phyloP scores from a whole-genome alignment of 2,329 filamentous ascomycete species.

The Tolypocladium cylindrosporum region DNA sequence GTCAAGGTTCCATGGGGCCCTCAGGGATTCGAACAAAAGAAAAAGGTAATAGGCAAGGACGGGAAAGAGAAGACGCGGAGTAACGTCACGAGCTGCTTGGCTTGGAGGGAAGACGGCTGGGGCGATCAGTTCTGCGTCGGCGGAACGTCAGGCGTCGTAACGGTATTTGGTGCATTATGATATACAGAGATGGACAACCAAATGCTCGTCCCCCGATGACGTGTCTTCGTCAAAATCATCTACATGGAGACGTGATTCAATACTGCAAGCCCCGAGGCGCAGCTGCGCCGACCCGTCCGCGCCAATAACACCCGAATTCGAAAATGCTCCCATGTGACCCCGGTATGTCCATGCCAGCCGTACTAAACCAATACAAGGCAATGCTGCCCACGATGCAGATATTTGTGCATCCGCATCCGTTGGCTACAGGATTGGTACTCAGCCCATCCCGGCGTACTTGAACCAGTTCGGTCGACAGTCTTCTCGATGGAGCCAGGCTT shows the following conservation, averaged over 20 bases:
- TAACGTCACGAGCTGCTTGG: constrained; percentile 52
- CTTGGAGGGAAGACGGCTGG: constrained; percentile 53
- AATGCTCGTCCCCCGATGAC: not conserved
- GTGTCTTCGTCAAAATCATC: not conserved
- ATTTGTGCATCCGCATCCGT: not conserved
- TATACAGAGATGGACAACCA: constrained; percentile 7
- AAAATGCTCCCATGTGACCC: not conserved
- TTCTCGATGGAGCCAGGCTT: constrained; percentile 74
- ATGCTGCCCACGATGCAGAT: not conserved
- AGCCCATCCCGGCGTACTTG: constrained; percentile 81
- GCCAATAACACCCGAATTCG: constrained; percentile 4
- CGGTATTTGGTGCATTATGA: constrained; percentile 42
- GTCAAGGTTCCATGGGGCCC: constrained; percentile 51
- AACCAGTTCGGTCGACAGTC: constrained; percentile 97
- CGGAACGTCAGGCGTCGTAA: constrained; percentile 55
- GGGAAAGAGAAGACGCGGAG: constrained; percentile 49
- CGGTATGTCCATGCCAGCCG: not conserved
- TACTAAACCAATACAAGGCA: not conserved
- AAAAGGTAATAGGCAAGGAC: constrained; percentile 46
- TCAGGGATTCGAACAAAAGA: constrained; percentile 34
- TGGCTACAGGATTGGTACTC: constrained; percentile 15
- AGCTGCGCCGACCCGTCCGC: not conserved
- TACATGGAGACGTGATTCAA: not conserved
- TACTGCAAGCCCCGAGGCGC: not conserved
- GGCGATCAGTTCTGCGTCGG: constrained; percentile 57